Percentiles rank a stretch among this genome's conserved stretches.
phyloP scores from a whole-genome alignment of 495 filamentous ascomycete species.

The Tuber indicum region DNA sequence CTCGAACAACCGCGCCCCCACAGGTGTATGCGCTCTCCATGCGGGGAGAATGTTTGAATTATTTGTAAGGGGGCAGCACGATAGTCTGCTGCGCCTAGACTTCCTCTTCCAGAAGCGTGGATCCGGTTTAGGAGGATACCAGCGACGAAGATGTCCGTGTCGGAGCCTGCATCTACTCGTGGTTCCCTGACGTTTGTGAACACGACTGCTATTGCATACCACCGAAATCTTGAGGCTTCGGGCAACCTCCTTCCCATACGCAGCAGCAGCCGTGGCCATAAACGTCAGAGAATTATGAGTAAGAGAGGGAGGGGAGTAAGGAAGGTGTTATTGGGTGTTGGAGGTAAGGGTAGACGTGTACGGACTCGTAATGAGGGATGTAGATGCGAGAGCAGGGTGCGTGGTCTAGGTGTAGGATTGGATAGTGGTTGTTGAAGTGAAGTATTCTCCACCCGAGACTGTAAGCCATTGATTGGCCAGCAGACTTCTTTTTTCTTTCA shows the following conservation, averaged over 20 bases:
- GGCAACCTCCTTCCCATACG: too few relatives aligned
- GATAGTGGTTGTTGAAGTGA: conserved; percentile 44
- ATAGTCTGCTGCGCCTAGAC: conserved; percentile 47
- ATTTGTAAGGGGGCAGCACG: conserved; percentile 40
- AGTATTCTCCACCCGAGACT: conserved; percentile 44
- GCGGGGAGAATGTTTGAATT: neutral
- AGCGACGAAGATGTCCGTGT: conserved; percentile 51
- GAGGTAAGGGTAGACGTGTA: conserved; percentile 55
- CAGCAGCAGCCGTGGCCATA: too few relatives aligned
- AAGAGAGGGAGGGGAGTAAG: conserved; percentile 44
- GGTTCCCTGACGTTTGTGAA: too few relatives aligned
- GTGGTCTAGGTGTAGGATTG: conserved; percentile 43
- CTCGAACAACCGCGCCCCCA: neutral
- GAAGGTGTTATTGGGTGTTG: neutral
- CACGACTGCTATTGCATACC: too few relatives aligned
- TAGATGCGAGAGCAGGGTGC: conserved; percentile 46
- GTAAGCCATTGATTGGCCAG: neutral
- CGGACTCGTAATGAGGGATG: conserved; percentile 54
- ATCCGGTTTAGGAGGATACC: conserved; percentile 47
- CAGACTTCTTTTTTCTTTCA: neutral
- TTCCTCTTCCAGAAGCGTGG: conserved; percentile 44
- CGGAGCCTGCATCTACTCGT: conserved; percentile 42
- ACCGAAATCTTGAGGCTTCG: too few relatives aligned
- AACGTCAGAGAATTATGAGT: too few relatives aligned
- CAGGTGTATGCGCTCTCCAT: neutral